Percentiles rank a stretch among this genome's conserved stretches.
phyloP scores from a whole-genome alignment of 2,329 filamentous ascomycete genomes.

The Arachnomyces sp. region DNA sequence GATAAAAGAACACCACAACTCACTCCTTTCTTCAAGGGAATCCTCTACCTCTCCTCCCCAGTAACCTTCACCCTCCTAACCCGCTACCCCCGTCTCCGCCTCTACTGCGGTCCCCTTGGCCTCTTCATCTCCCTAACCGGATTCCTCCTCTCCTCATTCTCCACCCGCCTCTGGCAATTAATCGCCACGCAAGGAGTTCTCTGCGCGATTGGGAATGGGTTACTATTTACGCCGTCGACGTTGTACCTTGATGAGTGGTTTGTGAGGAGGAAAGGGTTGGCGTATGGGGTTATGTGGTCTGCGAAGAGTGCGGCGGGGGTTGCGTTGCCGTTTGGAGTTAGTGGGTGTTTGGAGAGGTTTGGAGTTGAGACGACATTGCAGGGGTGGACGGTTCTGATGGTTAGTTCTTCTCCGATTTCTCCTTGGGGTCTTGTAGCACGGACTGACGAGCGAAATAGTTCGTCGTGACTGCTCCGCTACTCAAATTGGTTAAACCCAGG shows the following conservation, averaged over 20 bases:
- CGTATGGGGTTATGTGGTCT: constrained; percentile 40
- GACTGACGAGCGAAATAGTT: no score
- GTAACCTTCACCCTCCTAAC: constrained; percentile 27
- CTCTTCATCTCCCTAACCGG: constrained; percentile 34
- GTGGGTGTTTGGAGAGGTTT: constrained; percentile 35
- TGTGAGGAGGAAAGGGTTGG: constrained; percentile 33
- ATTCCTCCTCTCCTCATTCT: constrained; percentile 29
- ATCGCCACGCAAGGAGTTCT: constrained; percentile 36
- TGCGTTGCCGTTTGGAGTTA: constrained; percentile 38
- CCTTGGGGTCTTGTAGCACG: no score
- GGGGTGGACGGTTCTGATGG: constrained; percentile 34
- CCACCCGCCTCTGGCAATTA: constrained; percentile 23
- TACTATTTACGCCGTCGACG: constrained; percentile 32
- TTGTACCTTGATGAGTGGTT: constrained; percentile 37
- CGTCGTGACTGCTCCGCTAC: no score
- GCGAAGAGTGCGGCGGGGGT: constrained; percentile 34
- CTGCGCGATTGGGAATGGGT: constrained; percentile 34
- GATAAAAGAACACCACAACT: background rate
- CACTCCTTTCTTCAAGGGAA: constrained; percentile 18
- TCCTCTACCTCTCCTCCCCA: constrained; percentile 29
- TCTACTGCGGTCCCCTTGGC: constrained; percentile 26
- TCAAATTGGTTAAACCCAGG: no score
- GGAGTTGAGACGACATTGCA: constrained; percentile 40
- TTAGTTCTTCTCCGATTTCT: no score
- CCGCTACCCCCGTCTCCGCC: constrained; percentile 28